Base-by-base conservation (phyloP, 2,329 filamentous ascomycete species). In the Ilyonectria sp. region DNA sequence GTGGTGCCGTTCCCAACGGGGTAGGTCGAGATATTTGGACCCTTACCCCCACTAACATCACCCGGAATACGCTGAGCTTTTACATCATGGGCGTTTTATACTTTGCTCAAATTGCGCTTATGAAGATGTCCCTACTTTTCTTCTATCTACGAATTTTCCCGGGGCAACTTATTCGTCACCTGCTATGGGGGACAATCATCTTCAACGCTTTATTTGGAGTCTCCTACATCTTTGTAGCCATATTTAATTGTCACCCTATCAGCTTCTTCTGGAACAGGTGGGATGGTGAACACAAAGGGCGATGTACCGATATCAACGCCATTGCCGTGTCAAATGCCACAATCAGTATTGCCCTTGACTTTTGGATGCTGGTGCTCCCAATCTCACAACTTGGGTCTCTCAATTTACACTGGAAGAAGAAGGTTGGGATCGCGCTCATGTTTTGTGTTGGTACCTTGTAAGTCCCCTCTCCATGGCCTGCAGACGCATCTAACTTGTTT, bases 91-190 rank as follows among this genome's bases (percentile, higher is more conserved):
- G 82, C 50, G 72, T 82, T 0, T 73, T 83, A 21, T 85, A 84
- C 71, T 80, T 84, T 69, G 37, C 77, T 0, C 75, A 79, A 31
- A 75, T 82, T 55, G 76, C 78, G 11, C 69, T 83, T 5, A 76
- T 82, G 43, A 84, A 85, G 69, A 71, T 83, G 26, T 81, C 83
- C 1, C 71, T 85, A 15, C 69, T 84, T 9, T 77, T 80, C 60
- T 83, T 85, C 65, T 85, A 84, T 63, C 74, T 83, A 13, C 76
- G 79, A 19, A 81, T 85, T 53, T 85, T 85, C 46, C 80, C 81
- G 0, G 72, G 73, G 0, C 67, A 54, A 6, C 63, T 54, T 0
- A 78, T 82, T n/a, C 74, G 76, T 4, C 69, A 73, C 7, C 21
- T 80, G 11, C 72, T 83, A 1, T 81, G 79, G 72, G 73, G 68